Percentiles rank a stretch among this genome's conserved stretches.
Evolutionary conservation across 2,329 filamentous ascomycete genomes (phyloP).

Genomic region (Fusarium sp.): DNA sequence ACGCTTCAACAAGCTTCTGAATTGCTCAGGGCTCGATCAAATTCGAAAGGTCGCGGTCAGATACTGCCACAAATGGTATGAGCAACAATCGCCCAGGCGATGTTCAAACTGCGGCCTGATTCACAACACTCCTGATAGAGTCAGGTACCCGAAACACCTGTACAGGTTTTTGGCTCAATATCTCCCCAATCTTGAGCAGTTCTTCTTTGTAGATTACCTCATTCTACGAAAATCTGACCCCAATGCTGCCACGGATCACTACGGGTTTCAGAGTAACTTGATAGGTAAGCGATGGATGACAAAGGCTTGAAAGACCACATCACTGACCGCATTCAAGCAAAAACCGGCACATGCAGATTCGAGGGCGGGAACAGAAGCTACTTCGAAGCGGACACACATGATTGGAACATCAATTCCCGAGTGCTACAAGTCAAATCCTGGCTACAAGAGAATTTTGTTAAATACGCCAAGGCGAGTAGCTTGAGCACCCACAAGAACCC

Average conservation of each 20-base stretch:
- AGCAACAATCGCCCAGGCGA: slow-evolving; percentile 38
- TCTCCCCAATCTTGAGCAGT: slow-evolving; percentile 56
- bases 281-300: slow-evolving; percentile 17
- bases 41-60: slow-evolving; percentile 57
- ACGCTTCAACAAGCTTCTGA: slow-evolving; percentile 43
- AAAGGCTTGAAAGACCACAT: background rate
- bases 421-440: slow-evolving; percentile 54
- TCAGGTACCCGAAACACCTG: slow-evolving; percentile 54
- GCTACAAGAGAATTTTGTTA: slow-evolving; percentile 54
- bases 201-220: slow-evolving; percentile 60
- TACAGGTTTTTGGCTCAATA: slow-evolving; percentile 59
- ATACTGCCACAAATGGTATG: slow-evolving; percentile 57
- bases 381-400: slow-evolving; percentile 50
- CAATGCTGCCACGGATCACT: background rate
- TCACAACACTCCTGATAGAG: slow-evolving; percentile 43
- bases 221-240: slow-evolving; percentile 49
- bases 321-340: slow-evolving; percentile 25
- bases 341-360: slow-evolving; percentile 15
- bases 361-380: slow-evolving; percentile 43
- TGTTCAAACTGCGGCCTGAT: slow-evolving; percentile 52
- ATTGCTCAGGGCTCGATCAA: slow-evolving; percentile 47
- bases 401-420: slow-evolving; percentile 52
- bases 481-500: slow-evolving; percentile 50
- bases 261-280: background rate
- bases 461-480: slow-evolving; percentile 51